Conservation (phyloP, 371 early-diverging fungal species). For the Rhizopus microsporus region DNA sequence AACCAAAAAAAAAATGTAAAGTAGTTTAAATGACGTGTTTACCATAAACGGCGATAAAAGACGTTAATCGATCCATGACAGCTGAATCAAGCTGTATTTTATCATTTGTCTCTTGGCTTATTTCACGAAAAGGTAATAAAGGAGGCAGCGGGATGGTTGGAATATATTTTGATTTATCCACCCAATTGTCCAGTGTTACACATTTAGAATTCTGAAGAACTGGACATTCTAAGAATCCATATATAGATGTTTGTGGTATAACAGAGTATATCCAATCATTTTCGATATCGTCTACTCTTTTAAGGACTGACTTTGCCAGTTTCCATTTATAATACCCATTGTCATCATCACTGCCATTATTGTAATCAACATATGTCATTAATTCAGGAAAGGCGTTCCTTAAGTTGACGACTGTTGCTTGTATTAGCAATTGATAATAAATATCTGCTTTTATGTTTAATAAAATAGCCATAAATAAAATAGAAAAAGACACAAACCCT, state of each 20-base stretch:
- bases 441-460: not conserved
- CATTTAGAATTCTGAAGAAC: not conserved
- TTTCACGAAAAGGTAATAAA: not conserved
- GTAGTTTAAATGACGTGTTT: too few relatives aligned
- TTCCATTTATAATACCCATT: slow-evolving; percentile 5
- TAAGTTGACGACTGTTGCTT: too few relatives aligned
- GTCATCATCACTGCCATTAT: not conserved
- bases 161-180: slow-evolving; percentile 12
- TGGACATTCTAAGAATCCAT: not conserved
- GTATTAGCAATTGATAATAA: too few relatives aligned
- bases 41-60: too few relatives aligned
- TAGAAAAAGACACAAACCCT: not conserved
- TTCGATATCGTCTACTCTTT: slow-evolving; percentile 6
- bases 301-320: slow-evolving; percentile 4
- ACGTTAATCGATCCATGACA: too few relatives aligned
- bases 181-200: not conserved
- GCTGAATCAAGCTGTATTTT: not conserved
- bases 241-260: not conserved
- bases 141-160: not conserved
- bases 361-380: not conserved
- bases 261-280: slow-evolving; percentile 5
- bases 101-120: not conserved
- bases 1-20: too few relatives aligned
- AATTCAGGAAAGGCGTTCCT: not conserved
- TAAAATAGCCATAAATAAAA: not conserved